Evolutionary conservation across 768 basidiomycete species (phyloP).

Genomic region (Termitomyces sp.): DNA sequence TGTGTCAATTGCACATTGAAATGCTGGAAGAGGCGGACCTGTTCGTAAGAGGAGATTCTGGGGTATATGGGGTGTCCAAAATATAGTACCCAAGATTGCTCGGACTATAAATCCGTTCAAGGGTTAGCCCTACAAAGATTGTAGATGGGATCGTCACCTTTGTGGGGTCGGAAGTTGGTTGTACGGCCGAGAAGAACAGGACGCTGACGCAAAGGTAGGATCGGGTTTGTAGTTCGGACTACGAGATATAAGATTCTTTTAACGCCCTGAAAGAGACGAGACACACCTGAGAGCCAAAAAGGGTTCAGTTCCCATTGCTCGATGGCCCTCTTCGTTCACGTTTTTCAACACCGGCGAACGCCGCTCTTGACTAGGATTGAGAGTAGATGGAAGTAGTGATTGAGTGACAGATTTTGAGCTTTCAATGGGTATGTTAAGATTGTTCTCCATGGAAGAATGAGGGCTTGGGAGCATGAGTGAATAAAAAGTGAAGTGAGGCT

Average conservation of each 20-base stretch:
- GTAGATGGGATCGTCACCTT: conserved; percentile 9
- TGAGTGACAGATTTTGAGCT: background rate
- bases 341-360: conserved; percentile 9
- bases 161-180: conserved; percentile 39
- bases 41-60: conserved; percentile 28
- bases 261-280: background rate
- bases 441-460: conserved; percentile 8
- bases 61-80: conserved; percentile 19
- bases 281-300: conserved; percentile 15
- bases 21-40: conserved; percentile 18
- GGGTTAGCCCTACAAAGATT: background rate
- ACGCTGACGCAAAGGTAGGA: conserved; percentile 15
- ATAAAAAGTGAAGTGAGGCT: conserved; percentile 4
- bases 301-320: background rate
- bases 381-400: background rate
- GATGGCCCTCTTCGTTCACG: conserved; percentile 11
- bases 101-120: conserved; percentile 21
- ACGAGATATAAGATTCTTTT: conserved; percentile 1
- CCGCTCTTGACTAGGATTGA: conserved; percentile 6
- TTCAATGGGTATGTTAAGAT: conserved; percentile 5
- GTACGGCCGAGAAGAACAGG: conserved; percentile 24
- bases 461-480: conserved; percentile 10
- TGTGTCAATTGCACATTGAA: background rate
- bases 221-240: conserved; percentile 19
- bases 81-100: conserved; percentile 29